Base-by-base conservation (phyloP, 192 early-diverging fungal species). In the Funneliformis geosporum region DNA sequence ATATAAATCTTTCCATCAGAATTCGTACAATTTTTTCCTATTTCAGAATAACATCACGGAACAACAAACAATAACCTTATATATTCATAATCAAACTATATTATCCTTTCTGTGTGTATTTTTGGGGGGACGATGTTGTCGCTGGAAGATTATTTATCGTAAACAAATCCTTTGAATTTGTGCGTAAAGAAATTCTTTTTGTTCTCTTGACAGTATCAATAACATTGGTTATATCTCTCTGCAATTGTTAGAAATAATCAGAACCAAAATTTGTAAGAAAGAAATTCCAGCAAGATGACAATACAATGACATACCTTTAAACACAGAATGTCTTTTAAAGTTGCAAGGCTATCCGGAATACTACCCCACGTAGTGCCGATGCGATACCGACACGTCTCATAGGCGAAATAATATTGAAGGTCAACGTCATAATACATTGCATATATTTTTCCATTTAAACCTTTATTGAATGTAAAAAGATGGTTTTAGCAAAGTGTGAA, bases 321-420 rank as follows among this genome's bases (percentile, higher is more conserved):
- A 33, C 33, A 33, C 0, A 33, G 33, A 2, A 33, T 33, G 1
- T 33, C 2, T 33, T 33, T 33, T 33, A 33, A 33, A 2, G 33
- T 33, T 6, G 21, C 40, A n/a, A 71, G 69, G 40, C 69, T 71
- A 42, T 71, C 69, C 38, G 69, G 69, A 38, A 71, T 16, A 28
- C 39, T 71, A 43, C 69, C 33, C 69, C n/a, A 65, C n/a, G 69
- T 71, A 12, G 69, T 71, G 12, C 69, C 69, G 42, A 71, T 71
- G 43, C 69, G 69, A 44, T 71, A 71, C 39, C 42, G 69, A 18
- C 69, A 71, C 0, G 16, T 14, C 69, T 44, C 28, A 4, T 43
- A 71, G 10, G 42, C 69, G 33, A 71, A 71, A 71, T 71, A 43
- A 44, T 71, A 43, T 71, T 28, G 4, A 38, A 71, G n/a, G 42